phyloP scores from a whole-genome alignment of 805 yeast species.

The Candida pseudofarinosa region DNA sequence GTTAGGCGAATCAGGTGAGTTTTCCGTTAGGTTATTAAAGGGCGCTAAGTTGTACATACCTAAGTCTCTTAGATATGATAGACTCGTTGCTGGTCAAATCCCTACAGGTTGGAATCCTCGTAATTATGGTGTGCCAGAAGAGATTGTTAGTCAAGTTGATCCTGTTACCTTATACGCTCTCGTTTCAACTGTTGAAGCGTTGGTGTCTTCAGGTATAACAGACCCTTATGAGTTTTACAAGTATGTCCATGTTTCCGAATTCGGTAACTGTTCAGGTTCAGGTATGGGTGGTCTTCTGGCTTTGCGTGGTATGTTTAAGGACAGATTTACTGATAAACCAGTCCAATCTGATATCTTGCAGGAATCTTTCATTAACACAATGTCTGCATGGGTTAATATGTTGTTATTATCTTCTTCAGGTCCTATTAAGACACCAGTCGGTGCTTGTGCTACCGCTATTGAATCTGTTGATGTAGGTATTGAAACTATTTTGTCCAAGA shows the following conservation, averaged over 20 bases:
- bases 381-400: conserved; percentile 99
- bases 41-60: conserved; percentile 92
- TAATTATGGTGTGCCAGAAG: conserved; percentile 93
- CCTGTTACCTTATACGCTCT: conserved; percentile 90
- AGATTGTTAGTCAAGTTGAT: conserved; percentile 89
- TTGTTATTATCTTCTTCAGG: conserved; percentile 94
- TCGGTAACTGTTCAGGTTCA: conserved; percentile 99
- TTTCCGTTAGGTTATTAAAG: conserved; percentile 82
- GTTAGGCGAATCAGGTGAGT: conserved; percentile 86
- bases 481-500: conserved; percentile 88
- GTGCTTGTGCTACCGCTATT: conserved; percentile 99
- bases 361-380: conserved; percentile 97
- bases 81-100: conserved; percentile 87
- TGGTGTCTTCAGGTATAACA: conserved; percentile 89
- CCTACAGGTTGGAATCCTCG: conserved; percentile 99
- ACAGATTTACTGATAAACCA: conserved; percentile 87
- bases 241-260: conserved; percentile 96
- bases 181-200: conserved; percentile 94
- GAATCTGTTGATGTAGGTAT: conserved; percentile 96
- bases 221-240: conserved; percentile 99
- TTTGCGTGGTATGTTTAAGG: conserved; percentile 95
- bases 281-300: conserved; percentile 99
- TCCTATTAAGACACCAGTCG: conserved; percentile 98
- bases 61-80: conserved; percentile 73
- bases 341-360: conserved; percentile 96